Base-by-base conservation (phyloP, 305 asterid genomes). In the Fraxinus albicans region DNA sequence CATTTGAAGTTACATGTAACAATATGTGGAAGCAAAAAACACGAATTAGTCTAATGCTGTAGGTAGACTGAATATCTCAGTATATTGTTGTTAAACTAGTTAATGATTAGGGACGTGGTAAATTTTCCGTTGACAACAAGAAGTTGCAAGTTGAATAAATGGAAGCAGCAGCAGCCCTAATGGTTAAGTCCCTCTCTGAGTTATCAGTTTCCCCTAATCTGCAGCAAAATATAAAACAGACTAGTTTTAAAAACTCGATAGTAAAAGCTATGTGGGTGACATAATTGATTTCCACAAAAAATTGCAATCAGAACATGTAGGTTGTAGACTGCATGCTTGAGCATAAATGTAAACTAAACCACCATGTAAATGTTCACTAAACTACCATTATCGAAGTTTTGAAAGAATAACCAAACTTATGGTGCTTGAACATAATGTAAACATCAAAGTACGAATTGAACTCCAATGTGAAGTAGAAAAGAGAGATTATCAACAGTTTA, bases 91-190 rank as follows among this genome's bases (percentile, higher is more conserved):
- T 81, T 76, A 9, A 79, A 84, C 69, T 53, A 79, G 77, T 73
- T 73, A 15, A 72, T 33, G 50, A 83, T 87, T 85, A 90, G 90
- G 86, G 77, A 47, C 81, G 85, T 60, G 89, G 85, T 69, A 53
- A 82, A 70, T 91, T 93, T 82, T 92, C 92, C 88, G 70, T 89
- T 10, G 98, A 91, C 42, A 88, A 80, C 86, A 93, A 82, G 88
- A 87, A 92, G 88, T 92, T 94, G 95, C 97, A 93, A 0, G 98
- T 96, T n/a, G 99, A 93, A 86, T 94, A 96, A 82, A 96, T 90
- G 67, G 99, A 91, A 83, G 98, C 99, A 60, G 99, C 99, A n/a
- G 98, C 97, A 25, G 98, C 98, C 81, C 91, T 86, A 47, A 94
- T 88, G 17, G 95, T 95, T 84, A 93, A 88, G 82, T 91, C 97